These are phyloP conservation scores for Gloeophyllum trabeum DNA, from an alignment of 768 basidiomycete species.

Conservation along the genomic window DNA sequence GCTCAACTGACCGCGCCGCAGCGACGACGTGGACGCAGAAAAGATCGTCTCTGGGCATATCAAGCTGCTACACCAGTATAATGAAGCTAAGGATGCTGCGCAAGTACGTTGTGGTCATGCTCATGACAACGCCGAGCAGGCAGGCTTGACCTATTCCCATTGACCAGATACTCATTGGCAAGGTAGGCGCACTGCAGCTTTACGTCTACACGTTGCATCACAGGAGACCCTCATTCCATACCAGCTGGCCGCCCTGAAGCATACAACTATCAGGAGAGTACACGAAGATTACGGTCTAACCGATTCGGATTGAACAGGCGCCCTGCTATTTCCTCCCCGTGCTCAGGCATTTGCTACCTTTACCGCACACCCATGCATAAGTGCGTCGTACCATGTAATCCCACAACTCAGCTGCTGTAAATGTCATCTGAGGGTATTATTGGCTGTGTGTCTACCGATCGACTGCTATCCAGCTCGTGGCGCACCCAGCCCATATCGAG, in stretches of 20 bases:
- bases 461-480: conserved; percentile 42
- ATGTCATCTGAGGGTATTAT: too few species aligned
- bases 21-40: conserved; percentile 37
- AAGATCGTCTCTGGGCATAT: conserved; percentile 58
- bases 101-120: conserved; percentile 33
- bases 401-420: too few species aligned
- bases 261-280: conserved; percentile 62
- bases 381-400: too few species aligned
- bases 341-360: too few species aligned
- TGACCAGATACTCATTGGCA: conserved; percentile 64
- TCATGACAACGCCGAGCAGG: background rate
- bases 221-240: conserved; percentile 8
- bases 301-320: conserved; percentile 38
- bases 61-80: conserved; percentile 61
- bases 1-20: conserved; percentile 7
- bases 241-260: conserved; percentile 62
- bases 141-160: background rate
- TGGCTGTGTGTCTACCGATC: too few species aligned
- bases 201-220: background rate
- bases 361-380: too few species aligned
- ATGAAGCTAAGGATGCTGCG: conserved; percentile 75
- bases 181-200: conserved; percentile 43
- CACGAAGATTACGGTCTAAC: conserved; percentile 62
- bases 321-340: too few species aligned
- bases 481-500: conserved; percentile 37